Evolutionary conservation across 306 rosid genomes (phyloP).

Genomic region (Spatholobus suberectus): DNA sequence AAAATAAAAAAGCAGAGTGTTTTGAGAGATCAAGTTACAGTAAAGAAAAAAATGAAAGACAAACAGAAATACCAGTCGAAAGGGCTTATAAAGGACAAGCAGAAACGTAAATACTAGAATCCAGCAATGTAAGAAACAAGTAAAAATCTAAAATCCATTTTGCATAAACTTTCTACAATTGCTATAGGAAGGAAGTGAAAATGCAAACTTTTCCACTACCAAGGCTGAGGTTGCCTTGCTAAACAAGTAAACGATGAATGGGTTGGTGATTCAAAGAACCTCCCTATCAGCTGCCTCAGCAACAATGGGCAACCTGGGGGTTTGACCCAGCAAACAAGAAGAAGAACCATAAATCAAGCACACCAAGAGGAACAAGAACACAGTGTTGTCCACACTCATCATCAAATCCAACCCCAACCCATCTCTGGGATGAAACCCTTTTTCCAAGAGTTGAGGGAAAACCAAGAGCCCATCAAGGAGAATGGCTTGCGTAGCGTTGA

Average conservation of each 20-base stretch:
- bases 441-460: slow-evolving; percentile 83
- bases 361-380: slow-evolving; percentile 76
- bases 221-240: slow-evolving; percentile 34
- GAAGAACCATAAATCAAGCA: slow-evolving; percentile 82
- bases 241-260: slow-evolving; percentile 32
- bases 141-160: not conserved
- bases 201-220: slow-evolving; percentile 11
- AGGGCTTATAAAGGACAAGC: too few species aligned
- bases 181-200: slow-evolving; percentile 24
- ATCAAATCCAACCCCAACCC: slow-evolving; percentile 85
- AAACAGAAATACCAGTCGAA: too few species aligned
- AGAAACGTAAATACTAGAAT: too few species aligned
- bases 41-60: too few species aligned
- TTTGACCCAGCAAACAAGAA: slow-evolving; percentile 81
- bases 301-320: slow-evolving; percentile 87
- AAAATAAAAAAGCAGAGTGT: too few species aligned
- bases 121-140: slow-evolving; percentile 6
- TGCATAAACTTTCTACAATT: slow-evolving; percentile 31
- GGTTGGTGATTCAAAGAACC: slow-evolving; percentile 56
- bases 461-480: slow-evolving; percentile 88
- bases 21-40: too few species aligned
- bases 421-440: slow-evolving; percentile 73
- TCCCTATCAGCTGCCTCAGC: slow-evolving; percentile 97
- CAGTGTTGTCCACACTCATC: slow-evolving; percentile 94
- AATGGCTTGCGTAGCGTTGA: slow-evolving; percentile 93